Conservation (phyloP, 75 land plant species). For the Isoetes taiwanensis region DNA sequence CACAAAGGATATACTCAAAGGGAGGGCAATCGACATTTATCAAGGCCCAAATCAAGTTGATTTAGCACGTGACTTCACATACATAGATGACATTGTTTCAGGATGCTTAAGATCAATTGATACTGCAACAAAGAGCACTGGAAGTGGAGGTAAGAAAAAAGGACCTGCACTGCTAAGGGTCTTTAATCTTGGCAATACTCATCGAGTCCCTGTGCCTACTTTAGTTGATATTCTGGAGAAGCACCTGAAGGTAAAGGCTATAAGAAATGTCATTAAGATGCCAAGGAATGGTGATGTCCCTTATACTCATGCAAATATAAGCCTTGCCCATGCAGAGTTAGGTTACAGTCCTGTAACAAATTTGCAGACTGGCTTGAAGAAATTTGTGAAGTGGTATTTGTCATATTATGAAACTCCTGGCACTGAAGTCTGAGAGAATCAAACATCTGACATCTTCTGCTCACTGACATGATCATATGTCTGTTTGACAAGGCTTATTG, state of each 20-base stretch:
- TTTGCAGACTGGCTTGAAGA: constrained; percentile 53
- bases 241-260: constrained; percentile 61
- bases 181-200: constrained; percentile 69
- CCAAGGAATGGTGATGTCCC: constrained; percentile 81
- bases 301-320: constrained; percentile 73
- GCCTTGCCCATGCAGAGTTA: constrained; percentile 41
- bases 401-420: constrained; percentile 48
- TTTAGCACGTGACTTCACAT: constrained; percentile 76
- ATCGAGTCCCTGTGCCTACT: constrained; percentile 50
- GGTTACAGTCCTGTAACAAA: constrained; percentile 67
- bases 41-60: constrained; percentile 37
- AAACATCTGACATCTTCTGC: too few relatives aligned
- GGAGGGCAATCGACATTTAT: constrained; percentile 51
- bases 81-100: constrained; percentile 71
- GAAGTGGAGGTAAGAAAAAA: constrained; percentile 65
- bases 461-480: too few relatives aligned
- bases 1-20: constrained; percentile 48
- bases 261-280: constrained; percentile 42
- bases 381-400: constrained; percentile 70
- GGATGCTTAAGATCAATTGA: constrained; percentile 64
- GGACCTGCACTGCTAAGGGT: constrained; percentile 51
- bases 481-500: too few relatives aligned
- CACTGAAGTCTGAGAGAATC: too few relatives aligned
- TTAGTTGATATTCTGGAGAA: constrained; percentile 59
- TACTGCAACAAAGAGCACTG: constrained; percentile 69